Evolutionary conservation across 306 rosid species (phyloP).

Genomic region (Luffa acutangula): DNA sequence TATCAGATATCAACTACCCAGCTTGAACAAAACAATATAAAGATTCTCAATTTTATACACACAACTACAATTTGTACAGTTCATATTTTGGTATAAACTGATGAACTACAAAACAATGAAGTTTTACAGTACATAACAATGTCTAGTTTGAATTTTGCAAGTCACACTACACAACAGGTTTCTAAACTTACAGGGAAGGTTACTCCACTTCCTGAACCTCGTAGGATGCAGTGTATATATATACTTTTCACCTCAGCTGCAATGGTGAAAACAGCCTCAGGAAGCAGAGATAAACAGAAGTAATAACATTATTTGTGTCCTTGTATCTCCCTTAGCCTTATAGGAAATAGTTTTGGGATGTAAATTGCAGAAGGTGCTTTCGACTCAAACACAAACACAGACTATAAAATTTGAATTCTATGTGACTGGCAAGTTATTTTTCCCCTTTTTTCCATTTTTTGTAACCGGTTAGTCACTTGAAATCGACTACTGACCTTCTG

Average conservation of each 20-base stretch:
- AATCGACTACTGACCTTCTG: conserved; percentile 18
- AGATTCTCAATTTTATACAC: conserved; percentile 9
- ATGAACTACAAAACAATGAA: conserved; percentile 2
- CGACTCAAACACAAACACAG: conserved; percentile 28
- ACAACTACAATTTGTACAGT: conserved; percentile 9
- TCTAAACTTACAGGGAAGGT: neutral
- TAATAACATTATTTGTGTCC: neutral
- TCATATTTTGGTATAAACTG: conserved; percentile 3
- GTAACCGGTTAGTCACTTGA: conserved; percentile 29
- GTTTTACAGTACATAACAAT: conserved; percentile 1
- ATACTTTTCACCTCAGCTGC: conserved; percentile 6
- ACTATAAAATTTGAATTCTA: conserved; percentile 16
- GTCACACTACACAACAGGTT: conserved; percentile 5
- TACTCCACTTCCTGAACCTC: neutral
- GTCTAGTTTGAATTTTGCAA: neutral
- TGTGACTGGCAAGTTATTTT: conserved; percentile 23
- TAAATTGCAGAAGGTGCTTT: conserved; percentile 6
- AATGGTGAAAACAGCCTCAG: conserved; percentile 1
- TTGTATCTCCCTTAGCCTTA: neutral
- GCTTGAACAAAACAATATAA: neutral
- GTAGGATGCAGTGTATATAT: neutral
- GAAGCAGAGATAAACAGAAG: neutral
- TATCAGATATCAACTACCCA: neutral
- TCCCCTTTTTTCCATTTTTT: conserved; percentile 17
- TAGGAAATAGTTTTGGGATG: neutral